A percentile compares a stretch with the other conserved stretches of the same genome.
phyloP scores from a whole-genome alignment of 768 basidiomycete genomes.

The Suillus hirtellus region DNA sequence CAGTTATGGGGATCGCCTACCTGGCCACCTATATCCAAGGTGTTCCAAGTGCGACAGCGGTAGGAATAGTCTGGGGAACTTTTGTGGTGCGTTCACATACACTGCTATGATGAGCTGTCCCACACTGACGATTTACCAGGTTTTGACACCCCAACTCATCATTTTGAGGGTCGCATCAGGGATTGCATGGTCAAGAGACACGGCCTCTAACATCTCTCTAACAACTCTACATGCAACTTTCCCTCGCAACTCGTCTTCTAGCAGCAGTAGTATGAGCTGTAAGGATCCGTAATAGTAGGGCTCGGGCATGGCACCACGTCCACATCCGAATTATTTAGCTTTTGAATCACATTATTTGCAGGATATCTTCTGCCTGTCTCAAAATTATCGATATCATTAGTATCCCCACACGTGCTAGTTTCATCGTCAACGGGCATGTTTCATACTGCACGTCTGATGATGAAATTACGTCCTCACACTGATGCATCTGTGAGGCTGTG shows the following conservation, averaged over 20 bases:
- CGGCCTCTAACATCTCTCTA: neutral
- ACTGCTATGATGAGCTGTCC: neutral
- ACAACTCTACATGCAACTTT: neutral
- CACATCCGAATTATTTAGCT: neutral
- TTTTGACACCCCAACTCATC: slow-evolving; percentile 10
- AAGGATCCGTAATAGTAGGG: neutral
- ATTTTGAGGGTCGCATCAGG: slow-evolving; percentile 5
- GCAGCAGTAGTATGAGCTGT: neutral
- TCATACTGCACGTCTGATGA: too few relatives aligned
- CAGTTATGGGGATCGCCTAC: slow-evolving; percentile 6
- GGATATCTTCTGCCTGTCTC: neutral
- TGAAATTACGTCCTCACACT: too few relatives aligned
- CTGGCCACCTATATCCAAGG: slow-evolving; percentile 1
- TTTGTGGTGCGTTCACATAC: neutral
- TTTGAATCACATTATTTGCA: neutral
- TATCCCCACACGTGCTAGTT: neutral
- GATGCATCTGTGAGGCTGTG: too few relatives aligned
- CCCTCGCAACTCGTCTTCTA: neutral
- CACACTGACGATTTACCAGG: neutral
- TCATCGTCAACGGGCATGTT: too few relatives aligned
- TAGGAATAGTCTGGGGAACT: slow-evolving; percentile 3
- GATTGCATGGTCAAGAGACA: slow-evolving; percentile 7
- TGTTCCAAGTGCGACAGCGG: neutral
- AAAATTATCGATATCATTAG: neutral
- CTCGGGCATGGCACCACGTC: neutral